Conservation (phyloP, 2,329 filamentous ascomycete species). For the Aspergillus alliaceus region DNA sequence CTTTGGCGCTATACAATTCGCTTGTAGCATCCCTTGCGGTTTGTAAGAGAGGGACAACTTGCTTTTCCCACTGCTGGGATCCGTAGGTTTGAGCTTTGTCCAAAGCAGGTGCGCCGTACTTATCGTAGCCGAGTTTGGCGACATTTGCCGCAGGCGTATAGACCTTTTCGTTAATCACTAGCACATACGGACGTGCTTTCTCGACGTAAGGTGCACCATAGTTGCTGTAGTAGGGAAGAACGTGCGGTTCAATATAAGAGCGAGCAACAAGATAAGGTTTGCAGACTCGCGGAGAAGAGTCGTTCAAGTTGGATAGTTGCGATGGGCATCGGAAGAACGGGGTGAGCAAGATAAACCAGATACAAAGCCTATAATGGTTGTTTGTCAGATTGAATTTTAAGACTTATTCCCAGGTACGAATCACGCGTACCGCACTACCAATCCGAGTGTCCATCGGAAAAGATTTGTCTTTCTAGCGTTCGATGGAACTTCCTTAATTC, state of each 20-base stretch:
- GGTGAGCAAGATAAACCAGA: slow-evolving; percentile 84
- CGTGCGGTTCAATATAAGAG: slow-evolving; percentile 68
- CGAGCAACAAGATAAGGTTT: slow-evolving; percentile 71
- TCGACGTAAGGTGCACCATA: slow-evolving; percentile 85
- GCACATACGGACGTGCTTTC: slow-evolving; percentile 69
- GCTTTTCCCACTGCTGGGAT: slow-evolving; percentile 74
- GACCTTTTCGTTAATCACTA: slow-evolving; percentile 58
- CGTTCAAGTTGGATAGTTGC: slow-evolving; percentile 64
- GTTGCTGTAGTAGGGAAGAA: slow-evolving; percentile 80
- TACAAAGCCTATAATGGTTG: slow-evolving; percentile 59
- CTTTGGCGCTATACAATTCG: slow-evolving; percentile 65
- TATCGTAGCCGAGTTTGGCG: slow-evolving; percentile 60
- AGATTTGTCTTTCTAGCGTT: slow-evolving; percentile 19
- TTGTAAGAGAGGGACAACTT: slow-evolving; percentile 71
- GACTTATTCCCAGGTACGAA: slow-evolving; percentile 2
- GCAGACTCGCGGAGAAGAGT: slow-evolving; percentile 75
- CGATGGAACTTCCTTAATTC: slow-evolving; percentile 7
- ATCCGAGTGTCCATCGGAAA: slow-evolving; percentile 35
- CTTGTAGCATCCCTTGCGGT: slow-evolving; percentile 62
- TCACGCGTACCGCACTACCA: slow-evolving; percentile 35
- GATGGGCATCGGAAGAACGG: slow-evolving; percentile 80
- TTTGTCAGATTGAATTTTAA: background rate
- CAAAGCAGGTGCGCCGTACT: slow-evolving; percentile 73
- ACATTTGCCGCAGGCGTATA: slow-evolving; percentile 68
- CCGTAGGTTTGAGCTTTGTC: slow-evolving; percentile 66